phyloP scores from a whole-genome alignment of 192 early-diverging fungal species.

The Podila horticola region DNA sequence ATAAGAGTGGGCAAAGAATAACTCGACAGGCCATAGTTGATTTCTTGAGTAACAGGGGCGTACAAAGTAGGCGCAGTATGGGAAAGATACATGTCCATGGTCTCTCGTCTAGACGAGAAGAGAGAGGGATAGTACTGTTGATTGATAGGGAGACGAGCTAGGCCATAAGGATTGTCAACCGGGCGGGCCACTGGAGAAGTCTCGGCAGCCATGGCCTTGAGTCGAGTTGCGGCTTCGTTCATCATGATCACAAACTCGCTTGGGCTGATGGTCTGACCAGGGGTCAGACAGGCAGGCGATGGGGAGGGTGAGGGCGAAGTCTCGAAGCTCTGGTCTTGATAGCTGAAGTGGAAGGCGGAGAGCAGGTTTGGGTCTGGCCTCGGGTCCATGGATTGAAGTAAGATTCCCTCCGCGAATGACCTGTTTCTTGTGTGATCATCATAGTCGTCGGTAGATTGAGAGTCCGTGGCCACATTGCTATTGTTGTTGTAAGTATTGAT shows the following conservation, averaged over 20 bases:
- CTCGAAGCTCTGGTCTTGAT: neutral
- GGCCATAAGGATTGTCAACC: neutral
- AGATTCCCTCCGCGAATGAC: neutral
- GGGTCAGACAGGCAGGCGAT: neutral
- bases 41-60: neutral
- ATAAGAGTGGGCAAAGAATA: neutral
- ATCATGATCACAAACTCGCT: slow-evolving; percentile 9
- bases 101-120: neutral
- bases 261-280: slow-evolving; percentile 1
- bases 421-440: no score
- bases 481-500: neutral
- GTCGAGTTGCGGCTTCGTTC: slow-evolving; percentile 7
- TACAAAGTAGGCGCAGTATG: neutral
- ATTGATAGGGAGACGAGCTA: neutral
- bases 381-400: neutral
- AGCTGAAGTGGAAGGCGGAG: neutral
- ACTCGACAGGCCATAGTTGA: neutral
- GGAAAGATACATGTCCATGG: neutral
- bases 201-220: neutral
- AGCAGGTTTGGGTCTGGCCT: neutral
- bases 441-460: no score
- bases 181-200: neutral
- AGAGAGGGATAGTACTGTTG: neutral
- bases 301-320: neutral
- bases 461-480: no score